phyloP scores from a whole-genome alignment of 164 flowering plant genomes.

The Chloranthus sessilifolius region DNA sequence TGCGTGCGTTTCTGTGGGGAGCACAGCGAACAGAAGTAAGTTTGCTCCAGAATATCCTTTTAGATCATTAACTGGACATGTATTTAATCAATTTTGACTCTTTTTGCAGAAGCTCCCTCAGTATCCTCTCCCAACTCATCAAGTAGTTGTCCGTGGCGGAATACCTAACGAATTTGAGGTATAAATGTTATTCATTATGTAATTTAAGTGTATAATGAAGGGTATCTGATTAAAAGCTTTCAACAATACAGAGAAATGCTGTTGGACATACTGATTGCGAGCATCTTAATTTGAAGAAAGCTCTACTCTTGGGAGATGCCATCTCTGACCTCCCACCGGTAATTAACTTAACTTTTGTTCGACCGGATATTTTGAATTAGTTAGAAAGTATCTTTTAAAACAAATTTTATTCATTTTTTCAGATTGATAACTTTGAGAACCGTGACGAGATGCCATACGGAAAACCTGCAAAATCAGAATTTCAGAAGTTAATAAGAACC shows the following conservation, averaged over 20 bases:
- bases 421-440: conserved; percentile 57
- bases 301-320: conserved; percentile 57
- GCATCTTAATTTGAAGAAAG: conserved; percentile 21
- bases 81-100: neutral
- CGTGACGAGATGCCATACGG: conserved; percentile 63
- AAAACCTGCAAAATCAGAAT: conserved; percentile 40
- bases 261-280: conserved; percentile 46
- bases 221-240: too few relatives aligned
- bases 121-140: conserved; percentile 79
- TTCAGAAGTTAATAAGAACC: conserved; percentile 55
- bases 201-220: too few relatives aligned
- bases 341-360: too few relatives aligned
- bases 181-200: too few relatives aligned
- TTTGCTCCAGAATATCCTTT: neutral
- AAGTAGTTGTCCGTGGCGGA: conserved; percentile 49
- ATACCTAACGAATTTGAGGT: conserved; percentile 68
- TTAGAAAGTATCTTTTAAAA: too few relatives aligned
- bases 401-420: neutral
- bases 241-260: conserved; percentile 32
- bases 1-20: conserved; percentile 88
- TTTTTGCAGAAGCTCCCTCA: conserved; percentile 58
- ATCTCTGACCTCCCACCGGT: conserved; percentile 83
- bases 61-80: neutral
- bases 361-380: too few relatives aligned
- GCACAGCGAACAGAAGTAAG: conserved; percentile 53